Base-by-base conservation (phyloP, 192 early-diverging fungal species). In the Endogone sp. region DNA sequence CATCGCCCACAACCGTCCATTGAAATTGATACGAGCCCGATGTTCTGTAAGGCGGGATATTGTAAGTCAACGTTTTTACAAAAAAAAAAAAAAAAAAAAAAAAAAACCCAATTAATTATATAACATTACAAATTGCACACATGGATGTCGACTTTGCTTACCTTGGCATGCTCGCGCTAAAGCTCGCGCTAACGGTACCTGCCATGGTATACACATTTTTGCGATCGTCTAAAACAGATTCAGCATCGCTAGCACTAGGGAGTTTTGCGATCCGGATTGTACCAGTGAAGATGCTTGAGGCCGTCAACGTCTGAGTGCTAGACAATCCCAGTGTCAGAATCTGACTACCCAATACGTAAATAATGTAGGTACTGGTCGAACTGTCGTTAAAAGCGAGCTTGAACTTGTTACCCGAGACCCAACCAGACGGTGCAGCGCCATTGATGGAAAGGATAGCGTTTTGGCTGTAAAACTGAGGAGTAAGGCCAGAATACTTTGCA, bases 401-500 rank as follows among this genome's bases (percentile, higher is more conserved):
- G 62, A 74, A 73, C 64, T 73, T 73, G 20, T 37, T 3, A 30
- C 68, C 68, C 10, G 63, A 32, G 3, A 24, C 29, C 4, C 25
- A 20, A 2, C 49, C 65, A 23, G 29, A 58, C 4, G 32, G 67
- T 4, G 72, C 60, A 8, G 28, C 30, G 21, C 70, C 58, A 16
- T 62, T 60, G 24, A 74, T 62, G 37, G 37, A 6, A 16, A 49
- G 6, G 30, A 73, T 74, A 9, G 64, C 69, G 60, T 73, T 67
- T 57, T 78, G 72, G 27, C 71, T 70, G 55, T 54, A 71, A 21
- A 78, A 71, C 27, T 74, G 69, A 29, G 76, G 76, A 21, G 76
- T 78, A 60, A 78, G 65, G n/a, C n/a, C 27, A 9, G 31, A 21
- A 30, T 74, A 78, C 29, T 65, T 44, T 28, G 60, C 63, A 24